Evolutionary conservation across 768 basidiomycete species (phyloP).

Genomic region (Mycena crocata): DNA sequence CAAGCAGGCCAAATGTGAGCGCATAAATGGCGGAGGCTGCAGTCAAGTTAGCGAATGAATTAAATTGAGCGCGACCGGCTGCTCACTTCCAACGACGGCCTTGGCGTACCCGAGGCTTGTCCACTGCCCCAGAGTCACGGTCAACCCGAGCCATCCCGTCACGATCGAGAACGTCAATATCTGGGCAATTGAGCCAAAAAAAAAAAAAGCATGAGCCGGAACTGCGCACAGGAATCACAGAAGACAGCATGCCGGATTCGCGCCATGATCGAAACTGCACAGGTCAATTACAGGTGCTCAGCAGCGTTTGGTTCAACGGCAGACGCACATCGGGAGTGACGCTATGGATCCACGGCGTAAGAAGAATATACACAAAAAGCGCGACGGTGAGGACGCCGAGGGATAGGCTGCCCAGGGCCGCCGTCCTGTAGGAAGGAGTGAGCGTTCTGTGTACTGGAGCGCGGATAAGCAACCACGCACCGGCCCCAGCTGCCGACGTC

Average conservation of each 20-base stretch:
- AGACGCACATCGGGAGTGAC: slow-evolving; percentile 75
- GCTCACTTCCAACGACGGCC: slow-evolving; percentile 73
- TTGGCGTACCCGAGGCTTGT: slow-evolving; percentile 72
- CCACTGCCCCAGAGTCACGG: slow-evolving; percentile 74
- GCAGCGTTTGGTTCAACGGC: neutral
- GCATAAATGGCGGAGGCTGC: slow-evolving; percentile 78
- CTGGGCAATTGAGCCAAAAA: slow-evolving; percentile 39
- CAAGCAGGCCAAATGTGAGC: slow-evolving; percentile 78
- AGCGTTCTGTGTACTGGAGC: neutral
- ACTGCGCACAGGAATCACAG: slow-evolving; percentile 68
- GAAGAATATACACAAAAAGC: slow-evolving; percentile 79
- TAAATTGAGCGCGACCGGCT: neutral
- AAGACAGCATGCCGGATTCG: slow-evolving; percentile 74
- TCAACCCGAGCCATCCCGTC: slow-evolving; percentile 73
- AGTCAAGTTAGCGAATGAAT: slow-evolving; percentile 5
- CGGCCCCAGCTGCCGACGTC: slow-evolving; percentile 61
- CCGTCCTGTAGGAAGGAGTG: slow-evolving; percentile 51
- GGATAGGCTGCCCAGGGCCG: slow-evolving; percentile 64
- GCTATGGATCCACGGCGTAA: slow-evolving; percentile 75
- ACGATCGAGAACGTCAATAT: slow-evolving; percentile 76
- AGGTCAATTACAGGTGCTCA: slow-evolving; percentile 12
- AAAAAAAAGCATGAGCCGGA: neutral
- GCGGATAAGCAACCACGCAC: slow-evolving; percentile 51
- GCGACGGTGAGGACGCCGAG: slow-evolving; percentile 70
- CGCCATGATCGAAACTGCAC: slow-evolving; percentile 81